Evolutionary conservation across 2,329 filamentous ascomycete species (phyloP).

Genomic region (Clonostachys rhizophaga): DNA sequence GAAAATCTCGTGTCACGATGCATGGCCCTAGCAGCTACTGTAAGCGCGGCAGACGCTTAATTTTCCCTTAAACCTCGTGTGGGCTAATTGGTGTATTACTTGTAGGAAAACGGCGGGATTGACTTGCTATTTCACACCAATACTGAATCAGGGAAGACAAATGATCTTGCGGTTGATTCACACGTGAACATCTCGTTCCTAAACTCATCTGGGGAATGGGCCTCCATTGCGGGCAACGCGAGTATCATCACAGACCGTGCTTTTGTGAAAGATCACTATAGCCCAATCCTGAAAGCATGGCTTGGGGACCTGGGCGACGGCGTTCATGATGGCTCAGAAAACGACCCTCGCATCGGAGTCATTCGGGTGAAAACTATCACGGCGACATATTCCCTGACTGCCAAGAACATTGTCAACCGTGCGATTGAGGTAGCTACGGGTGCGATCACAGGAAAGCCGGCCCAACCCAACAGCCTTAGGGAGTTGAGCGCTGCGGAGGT

Average conservation of each 20-base stretch:
- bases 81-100: slow-evolving; percentile 2
- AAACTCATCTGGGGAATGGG: slow-evolving; percentile 75
- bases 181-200: slow-evolving; percentile 81
- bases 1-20: slow-evolving; percentile 73
- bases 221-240: slow-evolving; percentile 73
- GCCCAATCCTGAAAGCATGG: slow-evolving; percentile 72
- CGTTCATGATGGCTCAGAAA: slow-evolving; percentile 73
- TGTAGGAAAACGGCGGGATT: slow-evolving; percentile 69
- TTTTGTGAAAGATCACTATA: slow-evolving; percentile 72
- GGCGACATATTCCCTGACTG: slow-evolving; percentile 65
- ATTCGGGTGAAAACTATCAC: slow-evolving; percentile 73
- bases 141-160: slow-evolving; percentile 82
- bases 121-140: slow-evolving; percentile 91
- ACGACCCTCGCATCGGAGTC: slow-evolving; percentile 77
- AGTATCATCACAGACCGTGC: slow-evolving; percentile 64
- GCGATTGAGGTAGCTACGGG: slow-evolving; percentile 73
- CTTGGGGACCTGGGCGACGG: slow-evolving; percentile 81
- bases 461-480: slow-evolving; percentile 70
- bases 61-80: too few species aligned
- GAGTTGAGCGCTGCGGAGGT: slow-evolving; percentile 67
- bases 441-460: slow-evolving; percentile 64
- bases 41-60: slow-evolving; percentile 25
- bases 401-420: slow-evolving; percentile 58
- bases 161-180: slow-evolving; percentile 68
- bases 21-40: slow-evolving; percentile 80